Conservation (phyloP, 202 grass and related monocot genomes). For the Brachypodium distachyon region DNA sequence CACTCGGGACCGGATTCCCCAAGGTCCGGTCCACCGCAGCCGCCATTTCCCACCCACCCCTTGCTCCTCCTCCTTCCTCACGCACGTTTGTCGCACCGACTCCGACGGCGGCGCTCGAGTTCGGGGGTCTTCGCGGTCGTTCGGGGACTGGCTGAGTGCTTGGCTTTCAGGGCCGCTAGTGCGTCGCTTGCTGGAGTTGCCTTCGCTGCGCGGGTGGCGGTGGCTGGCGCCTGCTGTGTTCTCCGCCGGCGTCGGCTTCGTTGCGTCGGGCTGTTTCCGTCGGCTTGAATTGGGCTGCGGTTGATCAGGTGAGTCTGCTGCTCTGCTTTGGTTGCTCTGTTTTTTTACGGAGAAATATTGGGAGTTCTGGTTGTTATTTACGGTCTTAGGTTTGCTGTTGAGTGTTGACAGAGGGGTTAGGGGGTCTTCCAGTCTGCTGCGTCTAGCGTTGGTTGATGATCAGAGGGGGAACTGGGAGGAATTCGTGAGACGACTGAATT, state of each 20-base stretch:
- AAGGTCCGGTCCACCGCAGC: neutral
- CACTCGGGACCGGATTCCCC: neutral
- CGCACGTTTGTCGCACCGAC: neutral
- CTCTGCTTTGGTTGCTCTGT: neutral
- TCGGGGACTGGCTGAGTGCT: neutral
- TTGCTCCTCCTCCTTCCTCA: neutral
- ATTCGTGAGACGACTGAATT: neutral
- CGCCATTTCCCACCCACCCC: neutral
- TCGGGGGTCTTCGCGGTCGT: neutral
- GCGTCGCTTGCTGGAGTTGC: neutral
- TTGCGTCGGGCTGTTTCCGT: neutral
- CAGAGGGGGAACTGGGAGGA: neutral
- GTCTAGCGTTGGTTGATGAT: neutral
- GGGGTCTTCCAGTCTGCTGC: neutral
- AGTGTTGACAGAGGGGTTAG: neutral
- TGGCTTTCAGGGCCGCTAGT: neutral
- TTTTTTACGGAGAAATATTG: neutral
- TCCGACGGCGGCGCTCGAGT: neutral
- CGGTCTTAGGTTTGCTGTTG: neutral
- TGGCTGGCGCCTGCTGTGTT: neutral
- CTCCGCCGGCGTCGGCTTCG: neutral
- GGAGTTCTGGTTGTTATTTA: neutral
- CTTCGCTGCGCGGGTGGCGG: neutral
- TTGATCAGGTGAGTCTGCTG: conserved; percentile 18
- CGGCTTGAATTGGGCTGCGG: neutral